Evolutionary conservation across 2,329 filamentous ascomycete genomes (phyloP).

Genomic region (Cadophora malorum): DNA sequence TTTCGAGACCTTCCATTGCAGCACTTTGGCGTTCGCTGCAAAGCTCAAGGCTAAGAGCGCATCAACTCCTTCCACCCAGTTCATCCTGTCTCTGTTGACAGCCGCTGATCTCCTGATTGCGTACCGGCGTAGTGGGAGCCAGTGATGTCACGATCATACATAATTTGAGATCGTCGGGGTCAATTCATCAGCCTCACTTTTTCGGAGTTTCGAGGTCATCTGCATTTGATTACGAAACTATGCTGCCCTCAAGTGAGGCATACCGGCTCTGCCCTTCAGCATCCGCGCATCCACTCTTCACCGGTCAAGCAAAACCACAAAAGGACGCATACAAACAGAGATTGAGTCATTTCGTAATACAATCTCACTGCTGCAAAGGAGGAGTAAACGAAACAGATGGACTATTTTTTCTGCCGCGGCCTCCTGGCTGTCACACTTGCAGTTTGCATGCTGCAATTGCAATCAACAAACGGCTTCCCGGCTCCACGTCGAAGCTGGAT

Average conservation of each 20-base stretch:
- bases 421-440: conserved; percentile 13
- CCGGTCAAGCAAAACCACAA: neutral
- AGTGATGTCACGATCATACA: conserved; percentile 6
- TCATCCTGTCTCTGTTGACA: neutral
- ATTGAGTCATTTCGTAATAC: conserved; percentile 20
- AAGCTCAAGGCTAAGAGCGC: neutral
- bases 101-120: neutral
- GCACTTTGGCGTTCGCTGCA: neutral
- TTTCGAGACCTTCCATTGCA: conserved; percentile 5
- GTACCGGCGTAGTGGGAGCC: neutral
- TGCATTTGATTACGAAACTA: conserved; percentile 1
- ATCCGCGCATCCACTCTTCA: conserved; percentile 9
- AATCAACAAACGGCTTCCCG: neutral
- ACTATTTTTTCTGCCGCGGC: conserved; percentile 1
- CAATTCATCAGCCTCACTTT: conserved; percentile 12
- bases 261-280: conserved; percentile 16
- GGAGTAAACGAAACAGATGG: neutral
- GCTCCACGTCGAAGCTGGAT: neutral
- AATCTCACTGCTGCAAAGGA: conserved; percentile 6
- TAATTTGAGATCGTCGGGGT: neutral
- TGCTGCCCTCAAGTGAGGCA: conserved; percentile 8
- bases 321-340: conserved; percentile 16
- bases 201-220: neutral
- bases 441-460: conserved; percentile 5
- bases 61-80: neutral